These are phyloP conservation scores for Colletotrichum sublineola DNA, from an alignment of 2,329 filamentous ascomycete species.

Conservation along the genomic window DNA sequence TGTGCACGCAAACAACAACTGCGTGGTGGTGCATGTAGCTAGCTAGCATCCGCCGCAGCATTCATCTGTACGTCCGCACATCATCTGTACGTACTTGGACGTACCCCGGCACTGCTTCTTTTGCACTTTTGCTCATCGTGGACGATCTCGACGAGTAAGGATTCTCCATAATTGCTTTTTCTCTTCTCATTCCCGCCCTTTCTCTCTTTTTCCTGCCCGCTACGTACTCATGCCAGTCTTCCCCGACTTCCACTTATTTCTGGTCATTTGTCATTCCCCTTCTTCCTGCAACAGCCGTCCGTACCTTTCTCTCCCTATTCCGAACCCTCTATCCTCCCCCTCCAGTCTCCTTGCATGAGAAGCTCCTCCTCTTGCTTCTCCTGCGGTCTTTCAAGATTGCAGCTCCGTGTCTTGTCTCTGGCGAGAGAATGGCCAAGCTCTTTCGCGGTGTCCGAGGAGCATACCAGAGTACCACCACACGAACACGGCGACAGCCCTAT, in stretches of 20 bases:
- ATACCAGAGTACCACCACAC: slow-evolving; percentile 24
- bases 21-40: neutral
- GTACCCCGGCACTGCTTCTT: slow-evolving; percentile 23
- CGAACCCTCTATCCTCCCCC: slow-evolving; percentile 7
- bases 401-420: slow-evolving; percentile 21
- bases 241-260: slow-evolving; percentile 6
- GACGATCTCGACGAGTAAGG: slow-evolving; percentile 37
- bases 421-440: slow-evolving; percentile 25
- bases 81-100: slow-evolving; percentile 26
- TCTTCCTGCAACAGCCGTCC: slow-evolving; percentile 20
- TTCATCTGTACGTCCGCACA: slow-evolving; percentile 13
- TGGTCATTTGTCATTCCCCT: slow-evolving; percentile 40
- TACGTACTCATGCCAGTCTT: slow-evolving; percentile 7
- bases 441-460: slow-evolving; percentile 28
- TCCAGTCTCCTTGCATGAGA: slow-evolving; percentile 34
- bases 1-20: slow-evolving; percentile 5
- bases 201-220: slow-evolving; percentile 12
- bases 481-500: slow-evolving; percentile 32
- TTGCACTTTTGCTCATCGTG: slow-evolving; percentile 32
- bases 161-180: slow-evolving; percentile 38
- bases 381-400: slow-evolving; percentile 6
- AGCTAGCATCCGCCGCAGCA: neutral
- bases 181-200: slow-evolving; percentile 17
- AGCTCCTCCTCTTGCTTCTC: slow-evolving; percentile 23
- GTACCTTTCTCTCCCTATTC: slow-evolving; percentile 19